phyloP scores from a whole-genome alignment of 1,139 yeast genomes.

The Ashbya aceris region DNA sequence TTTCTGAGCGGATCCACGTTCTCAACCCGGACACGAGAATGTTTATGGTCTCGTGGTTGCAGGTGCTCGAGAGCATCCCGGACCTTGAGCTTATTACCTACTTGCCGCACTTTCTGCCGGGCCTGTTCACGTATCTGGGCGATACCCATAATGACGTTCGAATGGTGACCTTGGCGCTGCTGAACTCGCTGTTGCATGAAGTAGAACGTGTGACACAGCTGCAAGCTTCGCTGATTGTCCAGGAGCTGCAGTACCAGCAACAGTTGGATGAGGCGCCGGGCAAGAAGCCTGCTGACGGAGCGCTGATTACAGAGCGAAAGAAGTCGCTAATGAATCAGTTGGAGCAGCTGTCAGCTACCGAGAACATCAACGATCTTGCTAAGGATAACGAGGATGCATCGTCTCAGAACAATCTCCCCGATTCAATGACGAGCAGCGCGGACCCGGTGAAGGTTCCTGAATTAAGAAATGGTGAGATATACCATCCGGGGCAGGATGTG shows the following conservation, averaged over 20 bases:
- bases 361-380: conserved; percentile 11
- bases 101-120: conserved; percentile 83
- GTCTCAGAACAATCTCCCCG: conserved; percentile 8
- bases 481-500: conserved; percentile 81
- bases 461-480: conserved; percentile 43
- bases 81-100: conserved; percentile 80
- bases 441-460: conserved; percentile 4
- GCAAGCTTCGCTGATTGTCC: conserved; percentile 28
- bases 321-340: conserved; percentile 26
- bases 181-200: conserved; percentile 72
- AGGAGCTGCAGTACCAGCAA: conserved; percentile 6
- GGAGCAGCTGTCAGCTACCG: conserved; percentile 16
- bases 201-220: conserved; percentile 66
- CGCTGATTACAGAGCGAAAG: conserved; percentile 28
- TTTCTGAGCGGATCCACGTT: conserved; percentile 84
- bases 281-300: conserved; percentile 23
- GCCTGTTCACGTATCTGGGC: conserved; percentile 69
- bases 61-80: conserved; percentile 84
- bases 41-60: conserved; percentile 88
- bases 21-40: conserved; percentile 88
- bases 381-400: conserved; percentile 8
- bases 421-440: conserved; percentile 2
- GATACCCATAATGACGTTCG: conserved; percentile 84
- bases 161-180: conserved; percentile 69
- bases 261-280: conserved; percentile 10